Percentiles rank a stretch among this genome's conserved stretches.
These are phyloP conservation scores for Candida oleophila DNA, from an alignment of 805 yeast species.

Conservation along the genomic window DNA sequence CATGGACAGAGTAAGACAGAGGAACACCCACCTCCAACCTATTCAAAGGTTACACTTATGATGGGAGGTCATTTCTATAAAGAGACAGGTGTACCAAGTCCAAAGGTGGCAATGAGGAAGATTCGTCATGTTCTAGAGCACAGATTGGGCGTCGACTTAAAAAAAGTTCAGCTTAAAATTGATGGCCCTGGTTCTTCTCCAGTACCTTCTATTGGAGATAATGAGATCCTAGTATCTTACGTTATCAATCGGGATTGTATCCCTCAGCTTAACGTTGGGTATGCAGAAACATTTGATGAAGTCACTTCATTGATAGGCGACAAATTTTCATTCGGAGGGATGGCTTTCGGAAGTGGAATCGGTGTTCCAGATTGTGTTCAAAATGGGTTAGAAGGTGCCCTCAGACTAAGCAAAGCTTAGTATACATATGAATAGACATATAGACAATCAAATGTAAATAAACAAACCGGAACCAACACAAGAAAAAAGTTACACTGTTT, in stretches of 20 bases:
- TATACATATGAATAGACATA: not conserved
- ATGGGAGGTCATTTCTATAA: constrained; percentile 72
- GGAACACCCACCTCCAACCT: not conserved
- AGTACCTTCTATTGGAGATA: constrained; percentile 10
- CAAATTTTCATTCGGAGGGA: constrained; percentile 67
- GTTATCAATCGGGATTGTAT: constrained; percentile 51
- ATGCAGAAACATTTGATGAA: constrained; percentile 40
- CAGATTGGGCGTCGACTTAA: constrained; percentile 1
- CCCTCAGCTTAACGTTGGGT: constrained; percentile 80
- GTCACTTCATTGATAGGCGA: constrained; percentile 30
- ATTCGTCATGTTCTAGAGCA: constrained; percentile 22
- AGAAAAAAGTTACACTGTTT: not conserved
- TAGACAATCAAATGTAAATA: not conserved
- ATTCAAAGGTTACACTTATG: constrained; percentile 75
- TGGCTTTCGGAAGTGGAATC: constrained; percentile 71
- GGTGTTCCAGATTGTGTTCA: constrained; percentile 88
- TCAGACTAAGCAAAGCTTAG: constrained; percentile 8
- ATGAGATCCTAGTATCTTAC: constrained; percentile 28
- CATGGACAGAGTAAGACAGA: not conserved
- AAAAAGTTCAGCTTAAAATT: not conserved
- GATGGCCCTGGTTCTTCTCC: constrained; percentile 15
- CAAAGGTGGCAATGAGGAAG: constrained; percentile 22
- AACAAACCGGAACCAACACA: not conserved
- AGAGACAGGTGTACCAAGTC: constrained; percentile 29
- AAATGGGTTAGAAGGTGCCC: constrained; percentile 60